Evolutionary conservation across 2,329 filamentous ascomycete species (phyloP), one percentile per base, ranked within the genome.

Genomic region (Phaeosphaeriaceae sp.): DNA sequence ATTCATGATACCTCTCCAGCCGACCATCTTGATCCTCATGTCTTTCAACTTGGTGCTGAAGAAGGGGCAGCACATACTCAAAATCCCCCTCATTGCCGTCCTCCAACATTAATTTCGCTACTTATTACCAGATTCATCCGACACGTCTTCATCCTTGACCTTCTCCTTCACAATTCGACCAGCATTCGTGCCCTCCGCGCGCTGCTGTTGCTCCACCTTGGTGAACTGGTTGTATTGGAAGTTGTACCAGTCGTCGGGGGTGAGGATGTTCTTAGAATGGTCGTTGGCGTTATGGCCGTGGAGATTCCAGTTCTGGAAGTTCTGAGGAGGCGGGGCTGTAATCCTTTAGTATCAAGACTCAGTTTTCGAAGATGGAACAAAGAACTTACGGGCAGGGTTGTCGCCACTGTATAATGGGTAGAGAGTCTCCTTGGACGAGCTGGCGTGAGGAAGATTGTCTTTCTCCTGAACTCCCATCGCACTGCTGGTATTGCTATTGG

Each of bases 231-330:
- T 20, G 1, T 1, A 9, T 24, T 48, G 17, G 50, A 48, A 42
- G 6, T 25, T 22, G 22, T 22, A 31, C 54, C 54, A 53, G 13
- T 31, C 33, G 11, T 24, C 24, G 1, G n/a, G 21, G 2, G 49
- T 49, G 13, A 45, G 17, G 11, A 52, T 24, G 13, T 44, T 44
- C 31, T 52, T 52, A 10, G 25, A 15, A 13, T 10, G 11, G 27
- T 53, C 27, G 17, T 53, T 25, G 2, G 51, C 4, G 22, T 40
- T 27, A 20, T 49, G 36, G 24, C 54, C 49, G 1, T 19, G 7
- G 2, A 56, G 49, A 36, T 53, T 56, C 49, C 49, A 56, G 11
- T 27, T 53, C 1, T 33, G 7, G 33, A 36, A 21, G 9, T 24
- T 20, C 2, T 19, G 22, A 17, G 31, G 31, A 13, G 31, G 31